phyloP scores from a whole-genome alignment of 805 yeast species.

The Yarrowia sp. region DNA sequence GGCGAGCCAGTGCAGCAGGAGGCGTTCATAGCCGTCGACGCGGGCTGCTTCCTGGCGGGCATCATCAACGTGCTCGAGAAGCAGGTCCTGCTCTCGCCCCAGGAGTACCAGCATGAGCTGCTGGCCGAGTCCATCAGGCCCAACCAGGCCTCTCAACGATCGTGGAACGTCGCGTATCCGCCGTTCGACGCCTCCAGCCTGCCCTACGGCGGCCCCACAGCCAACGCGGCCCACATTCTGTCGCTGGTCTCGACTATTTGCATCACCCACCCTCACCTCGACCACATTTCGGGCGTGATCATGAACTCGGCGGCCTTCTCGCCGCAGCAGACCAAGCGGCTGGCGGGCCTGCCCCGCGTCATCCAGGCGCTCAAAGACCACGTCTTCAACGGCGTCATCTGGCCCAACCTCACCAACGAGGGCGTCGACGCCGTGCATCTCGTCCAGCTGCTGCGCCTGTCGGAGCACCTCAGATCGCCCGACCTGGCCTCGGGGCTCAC shows the following conservation, averaged over 20 bases:
- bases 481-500: slow-evolving; percentile 29
- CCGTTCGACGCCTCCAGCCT: not conserved
- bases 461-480: not conserved
- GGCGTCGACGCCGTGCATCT: slow-evolving; percentile 30
- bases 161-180: slow-evolving; percentile 10
- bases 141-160: not conserved
- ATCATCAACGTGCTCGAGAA: slow-evolving; percentile 46
- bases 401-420: slow-evolving; percentile 67
- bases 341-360: slow-evolving; percentile 57
- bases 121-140: slow-evolving; percentile 2
- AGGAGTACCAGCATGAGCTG: not conserved
- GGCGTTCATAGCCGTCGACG: slow-evolving; percentile 63
- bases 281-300: slow-evolving; percentile 68
- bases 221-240: slow-evolving; percentile 7
- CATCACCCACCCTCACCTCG: slow-evolving; percentile 82
- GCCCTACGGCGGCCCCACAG: slow-evolving; percentile 9
- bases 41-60: slow-evolving; percentile 68
- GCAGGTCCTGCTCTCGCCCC: not conserved
- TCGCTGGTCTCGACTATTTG: slow-evolving; percentile 33
- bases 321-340: slow-evolving; percentile 40
- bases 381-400: slow-evolving; percentile 68
- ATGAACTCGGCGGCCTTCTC: slow-evolving; percentile 65
- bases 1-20: not conserved
- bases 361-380: slow-evolving; percentile 51
- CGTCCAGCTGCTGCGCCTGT: slow-evolving; percentile 28